These are phyloP conservation scores for Podaxis rugospora DNA, from an alignment of 768 basidiomycete genomes.

Conservation along the genomic window DNA sequence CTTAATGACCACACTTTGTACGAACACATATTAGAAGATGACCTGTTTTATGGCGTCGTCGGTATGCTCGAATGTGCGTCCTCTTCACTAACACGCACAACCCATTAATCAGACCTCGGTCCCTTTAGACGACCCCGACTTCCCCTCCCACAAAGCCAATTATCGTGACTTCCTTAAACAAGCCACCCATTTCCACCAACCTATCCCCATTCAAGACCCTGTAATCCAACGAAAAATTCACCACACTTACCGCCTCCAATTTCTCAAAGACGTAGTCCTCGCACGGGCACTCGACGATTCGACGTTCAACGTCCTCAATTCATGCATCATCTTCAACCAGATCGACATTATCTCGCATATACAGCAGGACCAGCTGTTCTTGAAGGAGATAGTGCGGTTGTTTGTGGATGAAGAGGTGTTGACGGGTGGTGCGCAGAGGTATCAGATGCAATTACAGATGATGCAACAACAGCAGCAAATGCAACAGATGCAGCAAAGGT, in stretches of 20 bases:
- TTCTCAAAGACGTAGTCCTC: slow-evolving; percentile 97
- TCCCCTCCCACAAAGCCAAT: slow-evolving; percentile 93
- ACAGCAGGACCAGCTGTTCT: slow-evolving; percentile 70
- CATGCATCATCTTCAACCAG: slow-evolving; percentile 98
- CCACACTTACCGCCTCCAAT: slow-evolving; percentile 95
- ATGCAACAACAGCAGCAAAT: slow-evolving; percentile 22
- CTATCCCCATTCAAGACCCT: slow-evolving; percentile 76
- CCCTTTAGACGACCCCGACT: slow-evolving; percentile 87
- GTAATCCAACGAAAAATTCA: slow-evolving; percentile 85
- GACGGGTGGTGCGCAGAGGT: slow-evolving; percentile 23
- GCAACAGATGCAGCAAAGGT: slow-evolving; percentile 16
- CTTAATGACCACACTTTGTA: slow-evolving; percentile 93
- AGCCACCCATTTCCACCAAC: slow-evolving; percentile 83
- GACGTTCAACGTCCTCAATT: slow-evolving; percentile 95
- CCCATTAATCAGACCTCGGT: slow-evolving; percentile 4
- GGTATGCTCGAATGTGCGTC: slow-evolving; percentile 96
- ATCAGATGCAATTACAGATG: slow-evolving; percentile 18
- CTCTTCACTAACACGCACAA: slow-evolving; percentile 10
- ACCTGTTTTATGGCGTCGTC: slow-evolving; percentile 87
- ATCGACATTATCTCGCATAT: slow-evolving; percentile 95
- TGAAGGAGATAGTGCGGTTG: slow-evolving; percentile 71
- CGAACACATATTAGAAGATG: slow-evolving; percentile 92
- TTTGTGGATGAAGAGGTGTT: slow-evolving; percentile 73
- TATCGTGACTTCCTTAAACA: slow-evolving; percentile 91
- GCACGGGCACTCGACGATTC: slow-evolving; percentile 93